Conservation (phyloP, 2,329 filamentous ascomycete genomes). For the Ceratocystis variospora region DNA sequence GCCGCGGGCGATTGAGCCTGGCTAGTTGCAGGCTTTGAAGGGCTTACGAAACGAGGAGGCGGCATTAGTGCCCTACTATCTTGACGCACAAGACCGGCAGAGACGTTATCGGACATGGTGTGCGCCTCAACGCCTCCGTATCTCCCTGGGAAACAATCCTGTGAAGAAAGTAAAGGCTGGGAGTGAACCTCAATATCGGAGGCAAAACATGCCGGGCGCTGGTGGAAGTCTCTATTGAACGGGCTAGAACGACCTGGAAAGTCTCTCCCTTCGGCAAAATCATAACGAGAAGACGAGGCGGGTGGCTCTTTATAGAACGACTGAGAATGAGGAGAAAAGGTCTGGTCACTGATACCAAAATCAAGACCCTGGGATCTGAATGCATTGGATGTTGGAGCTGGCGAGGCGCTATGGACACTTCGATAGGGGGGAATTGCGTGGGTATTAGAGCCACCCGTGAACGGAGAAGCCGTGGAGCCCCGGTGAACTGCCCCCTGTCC, state of each 20-base stretch:
- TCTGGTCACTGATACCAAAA: background rate
- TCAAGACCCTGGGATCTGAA: slow-evolving; percentile 7
- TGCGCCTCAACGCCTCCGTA: background rate
- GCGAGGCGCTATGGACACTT: slow-evolving; percentile 15
- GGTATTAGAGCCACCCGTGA: background rate
- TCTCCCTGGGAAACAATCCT: background rate
- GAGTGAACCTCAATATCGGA: background rate
- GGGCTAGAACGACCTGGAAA: background rate
- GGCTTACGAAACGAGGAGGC: background rate
- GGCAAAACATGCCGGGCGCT: background rate
- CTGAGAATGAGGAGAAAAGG: slow-evolving; percentile 4
- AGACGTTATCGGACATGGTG: background rate
- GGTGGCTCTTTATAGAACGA: background rate
- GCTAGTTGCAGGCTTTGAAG: background rate
- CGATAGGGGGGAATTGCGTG: slow-evolving; percentile 3
- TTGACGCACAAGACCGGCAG: background rate
- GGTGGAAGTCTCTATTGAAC: background rate
- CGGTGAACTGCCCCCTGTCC: background rate
- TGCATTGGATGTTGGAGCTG: slow-evolving; percentile 6
- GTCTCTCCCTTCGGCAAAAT: background rate
- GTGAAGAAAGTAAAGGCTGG: background rate
- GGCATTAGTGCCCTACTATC: background rate
- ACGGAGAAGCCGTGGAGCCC: slow-evolving; percentile 15
- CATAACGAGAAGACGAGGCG: background rate
- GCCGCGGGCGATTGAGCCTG: background rate